phyloP scores from a whole-genome alignment of 768 basidiomycete species.

The Porphyrellus cyaneotinctus region DNA sequence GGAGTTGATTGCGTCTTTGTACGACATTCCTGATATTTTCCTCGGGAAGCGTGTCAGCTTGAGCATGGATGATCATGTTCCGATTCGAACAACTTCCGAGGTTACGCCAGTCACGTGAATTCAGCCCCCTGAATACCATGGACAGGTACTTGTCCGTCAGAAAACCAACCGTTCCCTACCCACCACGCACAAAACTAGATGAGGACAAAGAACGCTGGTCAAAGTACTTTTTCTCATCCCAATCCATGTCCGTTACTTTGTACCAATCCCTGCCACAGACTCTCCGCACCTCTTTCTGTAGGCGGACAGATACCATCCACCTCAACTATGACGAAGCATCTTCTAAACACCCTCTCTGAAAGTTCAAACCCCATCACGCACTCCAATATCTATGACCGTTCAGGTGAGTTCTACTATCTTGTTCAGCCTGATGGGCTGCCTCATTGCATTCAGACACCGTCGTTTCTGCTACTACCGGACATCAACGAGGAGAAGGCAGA shows the following conservation, averaged over 20 bases:
- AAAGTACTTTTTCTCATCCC: slow-evolving; percentile 5
- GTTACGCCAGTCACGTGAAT: slow-evolving; percentile 11
- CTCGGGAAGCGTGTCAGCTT: slow-evolving; percentile 17
- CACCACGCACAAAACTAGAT: slow-evolving; percentile 10
- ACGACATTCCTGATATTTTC: slow-evolving; percentile 54
- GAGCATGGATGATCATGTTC: too few relatives aligned
- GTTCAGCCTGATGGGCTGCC: not conserved
- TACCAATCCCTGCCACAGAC: slow-evolving; percentile 10
- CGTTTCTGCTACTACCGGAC: slow-evolving; percentile 62
- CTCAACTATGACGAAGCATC: slow-evolving; percentile 49
- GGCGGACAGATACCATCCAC: slow-evolving; percentile 36
- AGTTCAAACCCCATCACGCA: slow-evolving; percentile 77
- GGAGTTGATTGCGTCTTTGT: slow-evolving; percentile 66
- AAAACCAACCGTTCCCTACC: slow-evolving; percentile 19
- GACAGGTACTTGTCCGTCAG: slow-evolving; percentile 25
- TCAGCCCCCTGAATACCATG: slow-evolving; percentile 20
- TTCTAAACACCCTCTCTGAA: slow-evolving; percentile 59
- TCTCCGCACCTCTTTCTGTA: slow-evolving; percentile 29
- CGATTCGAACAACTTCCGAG: too few relatives aligned
- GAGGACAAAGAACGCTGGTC: slow-evolving; percentile 18
- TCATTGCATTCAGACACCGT: slow-evolving; percentile 45
- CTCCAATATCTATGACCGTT: slow-evolving; percentile 56
- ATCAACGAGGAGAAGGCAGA: slow-evolving; percentile 56
- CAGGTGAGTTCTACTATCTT: slow-evolving; percentile 40
- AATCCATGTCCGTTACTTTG: not conserved